Base-by-base conservation (phyloP, 768 basidiomycete genomes). In the Saitozyma sp. region DNA sequence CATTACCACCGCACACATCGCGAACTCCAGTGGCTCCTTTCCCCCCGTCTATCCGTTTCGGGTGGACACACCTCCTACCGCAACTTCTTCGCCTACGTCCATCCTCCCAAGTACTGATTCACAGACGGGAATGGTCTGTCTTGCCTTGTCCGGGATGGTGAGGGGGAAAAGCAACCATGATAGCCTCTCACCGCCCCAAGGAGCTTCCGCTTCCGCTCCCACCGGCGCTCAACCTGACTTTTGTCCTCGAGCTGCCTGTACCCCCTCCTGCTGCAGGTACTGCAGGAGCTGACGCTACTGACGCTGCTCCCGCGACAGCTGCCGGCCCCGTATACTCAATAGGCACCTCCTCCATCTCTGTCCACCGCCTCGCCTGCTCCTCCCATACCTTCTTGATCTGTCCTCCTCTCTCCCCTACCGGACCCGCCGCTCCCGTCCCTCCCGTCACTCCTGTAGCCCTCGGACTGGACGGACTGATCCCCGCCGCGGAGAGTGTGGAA, bases 381-480 rank as follows among this genome's bases (percentile, higher is more conserved):
- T 50, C 19, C 57, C 46, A 39, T 17, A 10, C 49, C 8, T 14
- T 56, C 16, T 20, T 14, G 8, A 9, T 42, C n/a, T 17, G 8
- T 43, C 17, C 40, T 10, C 14, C 43, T 17, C 29, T 17, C 41
- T 50, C 9, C 16, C 49, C 49, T 29, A 17, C 17, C 1, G 49
- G 2, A 11, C 49, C 49, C 9, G 9, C 29, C 49, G 10, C 37
- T 13, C 49, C 9, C 49, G 17, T 9, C 48, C 10, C 20, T 6
- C 8, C 10, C 50, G 11, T 19, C 39, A 49, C 52, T 39, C 58
- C 58, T 42, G 8, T 38, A 49, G 9, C 19, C 58, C 58, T 59
- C 58, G 50, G 58, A 59, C 58, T 59, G 7, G 58, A 49, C 58
- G 52, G 43, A 59, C 58, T 59, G 29, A 29, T 29, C 29, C 29